phyloP scores from a whole-genome alignment of 1,284 basidiomycete genomes.

The Heliocybe sulcata region DNA sequence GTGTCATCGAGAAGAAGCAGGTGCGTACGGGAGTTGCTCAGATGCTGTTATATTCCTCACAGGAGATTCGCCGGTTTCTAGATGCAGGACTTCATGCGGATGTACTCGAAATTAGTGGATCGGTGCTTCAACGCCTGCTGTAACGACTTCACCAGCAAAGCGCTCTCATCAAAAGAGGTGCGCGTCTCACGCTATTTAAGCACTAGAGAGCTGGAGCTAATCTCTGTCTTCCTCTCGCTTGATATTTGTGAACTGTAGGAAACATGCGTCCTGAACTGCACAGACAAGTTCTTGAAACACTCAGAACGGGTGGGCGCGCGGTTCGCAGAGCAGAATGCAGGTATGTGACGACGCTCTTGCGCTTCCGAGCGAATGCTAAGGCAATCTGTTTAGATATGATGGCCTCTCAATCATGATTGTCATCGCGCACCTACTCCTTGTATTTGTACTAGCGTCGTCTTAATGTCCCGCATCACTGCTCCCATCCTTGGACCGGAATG shows the following conservation, averaged over 20 bases:
- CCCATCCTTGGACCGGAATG: too few relatives aligned
- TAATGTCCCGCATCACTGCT: too few relatives aligned
- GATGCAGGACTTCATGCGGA: slow-evolving; percentile 98
- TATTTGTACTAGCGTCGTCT: too few relatives aligned
- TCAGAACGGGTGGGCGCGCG: slow-evolving; percentile 91
- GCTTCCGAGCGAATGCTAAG: neutral
- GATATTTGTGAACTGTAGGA: slow-evolving; percentile 39
- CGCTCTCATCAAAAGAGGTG: slow-evolving; percentile 91
- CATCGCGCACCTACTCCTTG: neutral
- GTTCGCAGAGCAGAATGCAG: slow-evolving; percentile 87
- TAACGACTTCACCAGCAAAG: slow-evolving; percentile 96
- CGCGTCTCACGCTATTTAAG: slow-evolving; percentile 11
- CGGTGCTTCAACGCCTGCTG: slow-evolving; percentile 93
- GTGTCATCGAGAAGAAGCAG: slow-evolving; percentile 92
- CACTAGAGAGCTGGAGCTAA: slow-evolving; percentile 1
- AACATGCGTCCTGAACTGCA: slow-evolving; percentile 64
- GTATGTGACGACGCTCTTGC: slow-evolving; percentile 39
- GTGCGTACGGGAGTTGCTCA: slow-evolving; percentile 32
- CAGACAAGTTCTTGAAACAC: slow-evolving; percentile 97
- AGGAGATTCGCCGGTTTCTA: slow-evolving; percentile 23
- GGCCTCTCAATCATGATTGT: neutral
- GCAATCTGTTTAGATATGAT: neutral
- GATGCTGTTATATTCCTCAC: slow-evolving; percentile 1
- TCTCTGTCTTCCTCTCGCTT: neutral
- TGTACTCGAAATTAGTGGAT: slow-evolving; percentile 96